Evolutionary conservation across 176 grass and related monocot species (phyloP).

Genomic region (Carex scoparia): DNA sequence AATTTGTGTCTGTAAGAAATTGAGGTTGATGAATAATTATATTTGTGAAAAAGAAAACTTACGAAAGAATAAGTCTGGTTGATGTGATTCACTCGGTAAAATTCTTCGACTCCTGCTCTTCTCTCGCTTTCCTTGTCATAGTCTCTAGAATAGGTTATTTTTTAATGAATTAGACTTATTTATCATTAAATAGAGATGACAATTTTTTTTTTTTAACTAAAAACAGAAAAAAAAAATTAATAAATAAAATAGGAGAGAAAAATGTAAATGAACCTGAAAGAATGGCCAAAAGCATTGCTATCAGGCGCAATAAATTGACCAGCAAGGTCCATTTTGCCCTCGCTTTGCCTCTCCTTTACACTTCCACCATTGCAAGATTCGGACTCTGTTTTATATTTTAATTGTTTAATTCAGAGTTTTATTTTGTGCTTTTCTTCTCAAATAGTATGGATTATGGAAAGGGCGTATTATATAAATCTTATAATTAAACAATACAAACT

Average conservation of each 20-base stretch:
- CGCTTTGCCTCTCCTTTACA: not conserved
- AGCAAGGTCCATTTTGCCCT: not conserved
- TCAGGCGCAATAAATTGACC: conserved; percentile 20
- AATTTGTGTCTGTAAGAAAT: not conserved
- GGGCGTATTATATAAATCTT: not conserved
- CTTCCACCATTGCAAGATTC: not conserved
- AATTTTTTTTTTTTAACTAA: not conserved
- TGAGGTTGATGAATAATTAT: not conserved
- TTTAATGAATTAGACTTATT: not conserved
- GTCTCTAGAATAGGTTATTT: conserved; percentile 3
- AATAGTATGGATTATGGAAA: not conserved
- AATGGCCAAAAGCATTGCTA: conserved; percentile 33
- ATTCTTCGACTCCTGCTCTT: conserved; percentile 22
- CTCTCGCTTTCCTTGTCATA: conserved; percentile 37
- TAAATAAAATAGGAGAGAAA: not conserved
- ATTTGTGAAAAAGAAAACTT: not conserved
- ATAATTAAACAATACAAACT: not conserved
- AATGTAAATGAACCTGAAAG: conserved; percentile 26
- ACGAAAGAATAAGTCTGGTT: conserved; percentile 35
- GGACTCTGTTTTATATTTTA: not conserved
- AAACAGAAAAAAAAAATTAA: not conserved
- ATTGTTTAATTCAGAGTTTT: not conserved
- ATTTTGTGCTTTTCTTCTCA: not conserved
- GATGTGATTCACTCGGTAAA: conserved; percentile 34
- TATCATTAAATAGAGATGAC: not conserved